Conservation (phyloP, 768 basidiomycete species). For the Cystofilobasidium bisporidii region DNA sequence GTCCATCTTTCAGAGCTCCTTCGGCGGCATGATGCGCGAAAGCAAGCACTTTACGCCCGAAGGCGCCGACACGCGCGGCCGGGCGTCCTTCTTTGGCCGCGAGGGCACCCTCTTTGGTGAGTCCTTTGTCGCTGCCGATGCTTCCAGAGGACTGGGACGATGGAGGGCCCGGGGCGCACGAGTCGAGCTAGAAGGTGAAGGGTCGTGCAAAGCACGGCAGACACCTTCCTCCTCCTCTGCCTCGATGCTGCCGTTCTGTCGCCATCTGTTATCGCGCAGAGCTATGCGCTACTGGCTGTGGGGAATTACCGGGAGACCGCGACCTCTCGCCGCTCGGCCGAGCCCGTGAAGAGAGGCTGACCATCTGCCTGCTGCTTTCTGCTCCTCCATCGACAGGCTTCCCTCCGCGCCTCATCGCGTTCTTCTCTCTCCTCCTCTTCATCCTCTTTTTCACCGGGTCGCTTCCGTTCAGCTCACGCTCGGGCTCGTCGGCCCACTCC, state of each 20-base stretch:
- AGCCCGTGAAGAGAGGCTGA: too few relatives aligned
- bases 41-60: background rate
- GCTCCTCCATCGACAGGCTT: slow-evolving; percentile 17
- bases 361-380: background rate
- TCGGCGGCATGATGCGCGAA: background rate
- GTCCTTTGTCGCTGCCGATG: background rate
- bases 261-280: too few relatives aligned
- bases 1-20: too few relatives aligned
- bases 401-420: slow-evolving; percentile 25
- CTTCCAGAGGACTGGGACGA: too few relatives aligned
- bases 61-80: background rate
- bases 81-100: slow-evolving; percentile 7
- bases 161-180: background rate
- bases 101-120: slow-evolving; percentile 21
- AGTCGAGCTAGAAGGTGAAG: too few relatives aligned
- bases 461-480: slow-evolving; percentile 11
- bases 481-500: background rate
- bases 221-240: too few relatives aligned
- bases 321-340: too few relatives aligned
- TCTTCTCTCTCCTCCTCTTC: slow-evolving; percentile 26
- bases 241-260: too few relatives aligned
- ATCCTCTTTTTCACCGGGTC: slow-evolving; percentile 26
- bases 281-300: too few relatives aligned
- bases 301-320: too few relatives aligned
- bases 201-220: too few relatives aligned